Conservation (phyloP, 2,329 filamentous ascomycete genomes). For the Hypoxylon sp. region DNA sequence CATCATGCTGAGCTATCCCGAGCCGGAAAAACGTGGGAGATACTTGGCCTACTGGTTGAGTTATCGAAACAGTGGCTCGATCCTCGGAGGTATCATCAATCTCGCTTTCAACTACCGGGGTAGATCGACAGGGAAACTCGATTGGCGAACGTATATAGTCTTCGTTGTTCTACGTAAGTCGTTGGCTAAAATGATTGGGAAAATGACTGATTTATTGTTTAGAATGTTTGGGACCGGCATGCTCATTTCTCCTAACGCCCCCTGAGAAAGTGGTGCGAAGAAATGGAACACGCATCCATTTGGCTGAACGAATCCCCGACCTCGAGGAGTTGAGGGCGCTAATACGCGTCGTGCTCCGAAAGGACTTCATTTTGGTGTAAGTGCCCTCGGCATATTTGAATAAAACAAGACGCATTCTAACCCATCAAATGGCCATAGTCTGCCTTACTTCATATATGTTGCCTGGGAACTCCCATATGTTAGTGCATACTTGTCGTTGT, state of each 20-base stretch:
- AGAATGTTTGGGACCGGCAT: slow-evolving; percentile 14
- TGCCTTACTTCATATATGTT: slow-evolving; percentile 16
- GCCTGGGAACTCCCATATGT: slow-evolving; percentile 13
- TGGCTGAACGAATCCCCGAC: slow-evolving; percentile 12
- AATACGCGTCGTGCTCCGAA: background rate
- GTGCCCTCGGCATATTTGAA: background rate
- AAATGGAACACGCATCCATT: slow-evolving; percentile 11
- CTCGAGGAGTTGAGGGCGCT: slow-evolving; percentile 10
- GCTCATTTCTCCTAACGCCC: slow-evolving; percentile 9
- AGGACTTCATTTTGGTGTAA: slow-evolving; percentile 4
- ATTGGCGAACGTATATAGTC: slow-evolving; percentile 19
- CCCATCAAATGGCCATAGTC: no score
- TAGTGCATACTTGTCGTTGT: slow-evolving; percentile 11
- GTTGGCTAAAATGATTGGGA: no score
- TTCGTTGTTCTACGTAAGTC: slow-evolving; percentile 18
- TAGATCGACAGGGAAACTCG: slow-evolving; percentile 10
- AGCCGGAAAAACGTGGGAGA: slow-evolving; percentile 16
- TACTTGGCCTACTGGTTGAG: slow-evolving; percentile 13
- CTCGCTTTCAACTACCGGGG: slow-evolving; percentile 16
- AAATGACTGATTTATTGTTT: background rate
- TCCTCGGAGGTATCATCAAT: slow-evolving; percentile 13
- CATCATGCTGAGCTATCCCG: slow-evolving; percentile 16
- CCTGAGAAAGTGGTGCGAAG: slow-evolving; percentile 16
- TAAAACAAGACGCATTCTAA: background rate
- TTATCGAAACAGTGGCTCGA: slow-evolving; percentile 11